Evolutionary conservation across 176 grass and related monocot genomes (phyloP).

Genomic region (Oryza punctata): DNA sequence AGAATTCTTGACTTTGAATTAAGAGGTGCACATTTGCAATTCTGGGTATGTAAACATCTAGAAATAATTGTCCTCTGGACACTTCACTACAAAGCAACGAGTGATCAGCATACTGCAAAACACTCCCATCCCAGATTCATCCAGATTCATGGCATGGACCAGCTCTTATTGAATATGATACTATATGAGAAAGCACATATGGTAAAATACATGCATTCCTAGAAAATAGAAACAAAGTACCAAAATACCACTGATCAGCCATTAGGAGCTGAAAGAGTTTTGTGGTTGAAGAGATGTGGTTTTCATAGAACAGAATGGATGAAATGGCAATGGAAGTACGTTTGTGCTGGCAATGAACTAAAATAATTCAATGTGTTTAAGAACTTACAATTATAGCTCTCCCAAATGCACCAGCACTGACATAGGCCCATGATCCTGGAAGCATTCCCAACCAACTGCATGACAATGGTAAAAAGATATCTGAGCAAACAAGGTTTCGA

Average conservation of each 20-base stretch:
- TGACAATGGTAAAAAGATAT: constrained; percentile 28
- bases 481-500: constrained; percentile 28
- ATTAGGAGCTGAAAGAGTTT: constrained; percentile 5
- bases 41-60: not conserved
- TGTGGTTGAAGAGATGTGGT: not conserved
- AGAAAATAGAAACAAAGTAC: constrained; percentile 15
- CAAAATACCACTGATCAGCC: not conserved
- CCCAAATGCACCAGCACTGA: constrained; percentile 98
- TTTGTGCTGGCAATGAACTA: constrained; percentile 3
- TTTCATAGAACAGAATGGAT: not conserved
- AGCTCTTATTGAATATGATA: not conserved
- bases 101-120: not conserved
- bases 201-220: not conserved
- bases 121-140: not conserved
- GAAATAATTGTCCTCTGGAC: not conserved
- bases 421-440: constrained; percentile 98
- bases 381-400: constrained; percentile 95
- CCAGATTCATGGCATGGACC: not conserved
- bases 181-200: not conserved
- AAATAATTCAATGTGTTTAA: not conserved
- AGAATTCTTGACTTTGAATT: not conserved
- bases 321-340: not conserved
- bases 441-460: constrained; percentile 99
- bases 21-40: not conserved
- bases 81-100: not conserved